Base-by-base conservation (phyloP, 345 rosid species). In the Combretum micranthum region DNA sequence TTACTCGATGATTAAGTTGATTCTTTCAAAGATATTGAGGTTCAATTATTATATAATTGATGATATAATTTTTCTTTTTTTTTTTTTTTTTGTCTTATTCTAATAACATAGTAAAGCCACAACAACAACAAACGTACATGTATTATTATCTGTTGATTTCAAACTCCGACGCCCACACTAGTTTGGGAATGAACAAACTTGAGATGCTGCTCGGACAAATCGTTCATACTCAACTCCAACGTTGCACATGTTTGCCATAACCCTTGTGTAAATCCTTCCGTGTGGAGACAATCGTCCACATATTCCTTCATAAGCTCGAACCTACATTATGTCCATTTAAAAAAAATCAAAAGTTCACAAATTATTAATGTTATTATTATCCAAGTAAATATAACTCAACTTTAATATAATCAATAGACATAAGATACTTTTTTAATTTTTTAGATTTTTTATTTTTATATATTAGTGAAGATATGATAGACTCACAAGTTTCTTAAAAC, bases 241-340 rank as follows among this genome's bases (percentile, higher is more conserved):
- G 16, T 76, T 76, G 72, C 81, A 76, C 77, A 68, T 63, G 58
- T 70, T 79, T 4, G 81, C 79, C 37, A 70, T 60, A 4, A 62
- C 76, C 57, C 81, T 20, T n/a, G 60, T 63, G 15, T 79, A 63
- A 56, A 70, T 73, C 68, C 25, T 73, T 1, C 81, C 84, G 13
- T 73, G 73, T 55, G 32, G 8, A 1, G 78, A 64, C 19, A 76
- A 18, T 0, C 4, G 1, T 48, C 81, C 84, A 44, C 81, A 76
- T 10, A 57, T 52, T 50, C 60, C 47, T 64, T 71, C 76, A 18
- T 67, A 79, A 9, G 61, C 56, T 52, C 44, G 42, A 57, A 76
- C 75, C 84, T 75, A 43, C 2, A 47, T 4, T 13, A 2, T 5
- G 15, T 15, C 26, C 26, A 25, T 25, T n/a, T n/a, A n/a, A 44